Conservation (phyloP, 2,329 filamentous ascomycete genomes). For the Chaetomium strumarium region DNA sequence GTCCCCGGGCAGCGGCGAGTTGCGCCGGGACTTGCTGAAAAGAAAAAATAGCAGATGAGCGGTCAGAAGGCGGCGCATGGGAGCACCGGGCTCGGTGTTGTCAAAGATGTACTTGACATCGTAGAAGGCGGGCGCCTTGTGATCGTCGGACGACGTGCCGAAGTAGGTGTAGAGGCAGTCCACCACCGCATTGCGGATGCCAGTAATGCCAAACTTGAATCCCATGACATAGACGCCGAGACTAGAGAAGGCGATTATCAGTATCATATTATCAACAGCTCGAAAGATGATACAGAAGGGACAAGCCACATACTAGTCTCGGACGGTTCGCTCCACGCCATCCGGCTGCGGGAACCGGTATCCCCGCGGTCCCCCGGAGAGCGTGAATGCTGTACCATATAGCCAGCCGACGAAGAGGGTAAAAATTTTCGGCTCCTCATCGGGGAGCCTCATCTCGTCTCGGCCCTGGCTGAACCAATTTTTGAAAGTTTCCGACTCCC, state of each 20-base stretch:
- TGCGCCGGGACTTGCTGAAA: slow-evolving; percentile 15
- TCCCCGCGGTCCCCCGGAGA: slow-evolving; percentile 10
- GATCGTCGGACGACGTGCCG: slow-evolving; percentile 9
- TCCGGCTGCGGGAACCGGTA: slow-evolving; percentile 19
- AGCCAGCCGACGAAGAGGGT: slow-evolving; percentile 23
- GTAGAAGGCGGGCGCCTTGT: slow-evolving; percentile 15
- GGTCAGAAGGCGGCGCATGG: slow-evolving; percentile 22
- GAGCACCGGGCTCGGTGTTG: slow-evolving; percentile 17
- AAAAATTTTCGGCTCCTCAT: slow-evolving; percentile 22
- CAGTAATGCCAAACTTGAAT: slow-evolving; percentile 19
- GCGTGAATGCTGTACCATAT: slow-evolving; percentile 23
- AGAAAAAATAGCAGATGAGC: slow-evolving; percentile 20
- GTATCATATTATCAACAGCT: background rate
- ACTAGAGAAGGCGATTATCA: slow-evolving; percentile 7
- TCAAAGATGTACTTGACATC: slow-evolving; percentile 24
- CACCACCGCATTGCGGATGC: slow-evolving; percentile 22
- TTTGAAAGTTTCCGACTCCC: slow-evolving; percentile 22
- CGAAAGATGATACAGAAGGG: background rate
- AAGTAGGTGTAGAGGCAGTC: slow-evolving; percentile 24
- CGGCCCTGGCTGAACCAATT: slow-evolving; percentile 3
- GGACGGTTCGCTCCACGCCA: slow-evolving; percentile 9
- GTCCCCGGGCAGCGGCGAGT: slow-evolving; percentile 11
- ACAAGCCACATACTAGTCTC: slow-evolving; percentile 21
- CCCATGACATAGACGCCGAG: slow-evolving; percentile 25
- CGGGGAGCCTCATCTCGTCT: slow-evolving; percentile 18